Evolutionary conservation across 2,329 filamentous ascomycete species (phyloP).

Genomic region (Gaeumannomyces tritici): DNA sequence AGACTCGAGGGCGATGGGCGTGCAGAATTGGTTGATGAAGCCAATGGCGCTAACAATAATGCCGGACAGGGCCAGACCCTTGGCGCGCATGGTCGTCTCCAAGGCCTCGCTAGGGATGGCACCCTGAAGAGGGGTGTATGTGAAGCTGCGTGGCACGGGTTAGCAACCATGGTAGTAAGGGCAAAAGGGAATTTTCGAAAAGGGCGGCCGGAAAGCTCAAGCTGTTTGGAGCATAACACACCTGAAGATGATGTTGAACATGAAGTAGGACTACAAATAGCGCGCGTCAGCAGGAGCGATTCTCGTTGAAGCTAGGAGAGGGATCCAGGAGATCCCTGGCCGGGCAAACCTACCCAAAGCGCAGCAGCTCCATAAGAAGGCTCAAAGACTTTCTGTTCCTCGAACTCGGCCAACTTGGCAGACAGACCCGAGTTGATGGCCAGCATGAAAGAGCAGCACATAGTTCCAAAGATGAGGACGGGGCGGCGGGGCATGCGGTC

Average conservation of each 20-base stretch:
- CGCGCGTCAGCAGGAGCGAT: background rate
- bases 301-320: background rate
- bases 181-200: too few species aligned
- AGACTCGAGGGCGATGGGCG: conserved; percentile 29
- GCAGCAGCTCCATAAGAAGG: conserved; percentile 11
- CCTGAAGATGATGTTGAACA: conserved; percentile 36
- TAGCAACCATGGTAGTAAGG: background rate
- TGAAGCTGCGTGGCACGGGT: conserved; percentile 24
- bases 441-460: conserved; percentile 29
- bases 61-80: conserved; percentile 33
- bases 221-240: background rate
- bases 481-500: conserved; percentile 36
- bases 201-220: too few species aligned
- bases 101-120: conserved; percentile 36
- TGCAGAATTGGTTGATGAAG: conserved; percentile 38
- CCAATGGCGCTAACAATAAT: conserved; percentile 33
- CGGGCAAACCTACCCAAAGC: background rate
- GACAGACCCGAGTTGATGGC: conserved; percentile 36
- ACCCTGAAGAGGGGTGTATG: conserved; percentile 38
- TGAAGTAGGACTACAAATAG: conserved; percentile 30
- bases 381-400: conserved; percentile 19
- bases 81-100: conserved; percentile 36
- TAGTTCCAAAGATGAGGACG: conserved; percentile 33
- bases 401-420: conserved; percentile 19
- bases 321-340: background rate